phyloP scores from a whole-genome alignment of 1,284 basidiomycete genomes.

The Boletus mariae region DNA sequence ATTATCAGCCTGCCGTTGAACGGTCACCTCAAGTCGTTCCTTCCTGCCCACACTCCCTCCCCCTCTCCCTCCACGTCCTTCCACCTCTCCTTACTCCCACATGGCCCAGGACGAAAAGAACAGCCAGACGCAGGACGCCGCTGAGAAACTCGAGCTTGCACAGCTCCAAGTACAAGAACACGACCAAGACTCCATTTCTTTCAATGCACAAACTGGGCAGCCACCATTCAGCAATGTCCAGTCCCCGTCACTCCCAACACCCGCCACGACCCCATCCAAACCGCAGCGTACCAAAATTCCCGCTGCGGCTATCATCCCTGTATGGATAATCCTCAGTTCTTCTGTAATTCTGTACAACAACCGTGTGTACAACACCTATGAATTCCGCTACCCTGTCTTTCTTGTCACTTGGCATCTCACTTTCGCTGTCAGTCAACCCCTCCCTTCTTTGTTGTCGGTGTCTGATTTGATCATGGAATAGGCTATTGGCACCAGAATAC shows the following conservation, averaged over 20 bases:
- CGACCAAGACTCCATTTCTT: constrained; percentile 7
- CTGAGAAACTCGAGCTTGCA: constrained; percentile 21
- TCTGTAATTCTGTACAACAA: constrained; percentile 98
- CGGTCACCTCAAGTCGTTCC: not conserved
- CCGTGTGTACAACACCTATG: constrained; percentile 79
- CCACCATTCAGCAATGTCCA: not conserved
- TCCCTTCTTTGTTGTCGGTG: not conserved
- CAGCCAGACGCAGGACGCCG: not conserved
- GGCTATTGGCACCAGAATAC: constrained; percentile 85
- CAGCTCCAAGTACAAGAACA: constrained; percentile 21
- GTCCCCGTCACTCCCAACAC: constrained; percentile 21
- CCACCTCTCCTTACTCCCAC: not conserved
- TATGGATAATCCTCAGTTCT: constrained; percentile 90
- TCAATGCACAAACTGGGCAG: constrained; percentile 3
- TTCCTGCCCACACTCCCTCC: not conserved
- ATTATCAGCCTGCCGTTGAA: not conserved
- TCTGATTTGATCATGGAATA: constrained; percentile 29
- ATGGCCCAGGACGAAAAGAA: constrained; percentile 27
- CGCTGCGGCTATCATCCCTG: constrained; percentile 69
- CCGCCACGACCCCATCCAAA: constrained; percentile 25
- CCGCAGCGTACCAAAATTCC: constrained; percentile 38
- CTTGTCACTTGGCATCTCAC: constrained; percentile 84
- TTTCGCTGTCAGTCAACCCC: constrained; percentile 63
- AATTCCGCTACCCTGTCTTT: constrained; percentile 86
- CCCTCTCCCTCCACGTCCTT: no score